Evolutionary conservation across 176 grass and related monocot species (phyloP).

Genomic region (Pontederia paniculata): DNA sequence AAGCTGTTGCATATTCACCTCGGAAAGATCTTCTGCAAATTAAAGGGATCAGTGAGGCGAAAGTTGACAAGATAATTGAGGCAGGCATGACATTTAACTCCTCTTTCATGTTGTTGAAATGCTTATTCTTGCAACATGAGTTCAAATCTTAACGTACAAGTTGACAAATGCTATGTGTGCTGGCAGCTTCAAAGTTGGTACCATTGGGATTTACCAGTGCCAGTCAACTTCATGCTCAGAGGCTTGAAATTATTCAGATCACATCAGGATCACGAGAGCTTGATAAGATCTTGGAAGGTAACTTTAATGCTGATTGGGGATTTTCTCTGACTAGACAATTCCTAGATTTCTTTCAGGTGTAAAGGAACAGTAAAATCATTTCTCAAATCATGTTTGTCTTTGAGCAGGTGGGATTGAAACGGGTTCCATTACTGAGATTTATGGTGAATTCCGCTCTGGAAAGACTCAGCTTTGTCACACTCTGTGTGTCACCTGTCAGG

Average conservation of each 20-base stretch:
- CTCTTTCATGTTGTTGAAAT: slow-evolving; percentile 8
- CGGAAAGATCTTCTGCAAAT: slow-evolving; percentile 97
- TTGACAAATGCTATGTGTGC: background rate
- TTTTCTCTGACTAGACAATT: background rate
- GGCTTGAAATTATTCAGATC: slow-evolving; percentile 93
- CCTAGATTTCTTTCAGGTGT: background rate
- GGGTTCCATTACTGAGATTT: slow-evolving; percentile 90
- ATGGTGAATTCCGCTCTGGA: slow-evolving; percentile 85
- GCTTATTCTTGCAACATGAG: slow-evolving; percentile 8
- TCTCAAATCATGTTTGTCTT: slow-evolving; percentile 5
- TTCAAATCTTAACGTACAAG: background rate
- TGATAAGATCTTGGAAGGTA: slow-evolving; percentile 92
- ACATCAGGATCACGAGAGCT: slow-evolving; percentile 87
- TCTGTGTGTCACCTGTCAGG: slow-evolving; percentile 96
- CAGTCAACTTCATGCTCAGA: slow-evolving; percentile 71
- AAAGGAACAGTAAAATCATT: background rate
- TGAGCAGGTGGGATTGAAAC: slow-evolving; percentile 82
- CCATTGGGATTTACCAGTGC: slow-evolving; percentile 95
- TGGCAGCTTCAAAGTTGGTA: slow-evolving; percentile 76
- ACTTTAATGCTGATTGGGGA: background rate
- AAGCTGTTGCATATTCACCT: slow-evolving; percentile 67
- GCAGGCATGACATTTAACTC: slow-evolving; percentile 35
- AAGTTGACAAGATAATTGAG: slow-evolving; percentile 96
- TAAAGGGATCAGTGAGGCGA: slow-evolving; percentile 93
- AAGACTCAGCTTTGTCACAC: slow-evolving; percentile 92